Percentiles rank a stretch among this genome's conserved stretches.
phyloP scores from a whole-genome alignment of 805 yeast species.

The Yarrowia porcina region DNA sequence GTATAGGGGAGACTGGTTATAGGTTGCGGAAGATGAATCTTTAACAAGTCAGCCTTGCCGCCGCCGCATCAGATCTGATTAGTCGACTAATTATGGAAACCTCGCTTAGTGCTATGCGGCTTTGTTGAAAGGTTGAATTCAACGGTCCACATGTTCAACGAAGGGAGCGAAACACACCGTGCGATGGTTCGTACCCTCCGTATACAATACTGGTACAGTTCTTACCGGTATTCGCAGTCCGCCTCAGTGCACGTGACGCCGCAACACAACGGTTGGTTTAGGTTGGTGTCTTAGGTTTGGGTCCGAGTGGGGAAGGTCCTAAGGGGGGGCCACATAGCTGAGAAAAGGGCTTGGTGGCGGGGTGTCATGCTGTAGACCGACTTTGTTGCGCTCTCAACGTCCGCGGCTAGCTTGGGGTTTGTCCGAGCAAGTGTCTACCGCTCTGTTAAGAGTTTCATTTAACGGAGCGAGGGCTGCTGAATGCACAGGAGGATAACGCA shows the following conservation, averaged over 20 bases:
- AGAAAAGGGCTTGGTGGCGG: not conserved
- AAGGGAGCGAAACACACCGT: too few relatives aligned
- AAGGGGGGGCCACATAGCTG: not conserved
- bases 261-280: slow-evolving; percentile 8
- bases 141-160: too few relatives aligned
- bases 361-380: not conserved
- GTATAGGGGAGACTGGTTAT: not conserved
- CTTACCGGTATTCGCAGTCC: too few relatives aligned
- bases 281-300: slow-evolving; percentile 13
- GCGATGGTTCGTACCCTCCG: too few relatives aligned
- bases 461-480: not conserved
- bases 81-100: too few relatives aligned
- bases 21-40: not conserved
- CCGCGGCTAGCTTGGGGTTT: not conserved
- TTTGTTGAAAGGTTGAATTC: too few relatives aligned
- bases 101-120: too few relatives aligned
- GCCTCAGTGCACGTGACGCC: slow-evolving; percentile 15
- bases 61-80: too few relatives aligned
- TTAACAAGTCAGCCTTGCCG: too few relatives aligned
- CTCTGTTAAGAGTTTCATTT: not conserved
- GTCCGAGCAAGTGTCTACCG: not conserved
- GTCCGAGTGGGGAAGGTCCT: slow-evolving; percentile 17
- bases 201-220: too few relatives aligned
- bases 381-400: not conserved
- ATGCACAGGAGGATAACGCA: slow-evolving; percentile 15